Evolutionary conservation across 257 asterid species (phyloP), one percentile per base, ranked within the genome.

Genomic region (Plantago major): DNA sequence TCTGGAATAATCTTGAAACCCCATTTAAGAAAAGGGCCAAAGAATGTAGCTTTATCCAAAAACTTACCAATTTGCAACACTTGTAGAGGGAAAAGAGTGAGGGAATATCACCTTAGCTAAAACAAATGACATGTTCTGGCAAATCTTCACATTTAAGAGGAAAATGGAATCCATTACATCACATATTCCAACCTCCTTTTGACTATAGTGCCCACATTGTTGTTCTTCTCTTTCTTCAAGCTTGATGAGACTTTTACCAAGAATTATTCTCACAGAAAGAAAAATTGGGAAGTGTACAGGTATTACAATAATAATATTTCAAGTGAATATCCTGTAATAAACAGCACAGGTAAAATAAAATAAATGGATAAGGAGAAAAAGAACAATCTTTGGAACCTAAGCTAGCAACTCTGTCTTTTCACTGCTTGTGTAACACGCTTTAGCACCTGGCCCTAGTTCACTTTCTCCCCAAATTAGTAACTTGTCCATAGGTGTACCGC

Each of bases 61-160:
- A 58, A 67, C 61, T 47, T 60, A 26, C 38, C 60, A 70, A 63
- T 37, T 57, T 54, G 60, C 33, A 52, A 65, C 60, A 54, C 63
- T 66, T 59, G 73, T 52, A 52, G 54, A 22, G 45, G 38, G 19
- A 46, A 48, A 67, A 62, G 33, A 11, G 60, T 53, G 33, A 5
- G 68, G 54, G 64, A 74, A 73, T 33, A 33, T 33, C 7, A 33
- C 8, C 8, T 70, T 65, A 17, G 62, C 69, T 63, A 61, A 64
- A 62, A 66, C 64, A 38, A 67, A n/a, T 22, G 10, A 72, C 55
- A 55, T 65, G 60, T 42, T 13, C 68, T 28, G 45, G 45, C 11
- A 73, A 76, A 67, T 46, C 85, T 81, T 83, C 73, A 68, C 69
- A 60, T 44, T 68, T 79, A 84, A 82, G 85, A 73, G 8, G 59